Evolutionary conservation across 1,284 basidiomycete genomes (phyloP), one percentile per base, ranked within the genome.

Genomic region (Irpex lacteus): DNA sequence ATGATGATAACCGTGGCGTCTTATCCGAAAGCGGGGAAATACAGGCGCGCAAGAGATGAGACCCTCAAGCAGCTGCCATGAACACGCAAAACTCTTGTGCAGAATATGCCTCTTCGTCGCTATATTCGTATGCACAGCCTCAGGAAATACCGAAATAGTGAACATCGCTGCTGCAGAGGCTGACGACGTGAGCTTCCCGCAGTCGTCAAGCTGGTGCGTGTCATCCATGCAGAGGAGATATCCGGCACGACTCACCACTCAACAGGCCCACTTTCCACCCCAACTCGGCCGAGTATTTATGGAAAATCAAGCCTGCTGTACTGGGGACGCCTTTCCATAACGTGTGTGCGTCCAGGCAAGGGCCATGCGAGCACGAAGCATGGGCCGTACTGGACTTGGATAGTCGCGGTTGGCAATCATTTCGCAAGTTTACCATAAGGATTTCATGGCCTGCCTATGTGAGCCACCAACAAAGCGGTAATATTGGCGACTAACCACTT

Each of bases 361-460:
- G 47, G 1, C 61, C 70, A 21, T 88, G 85, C 66, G 77, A 78
- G 3, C 78, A 87, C 68, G 85, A 87, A 65, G 67, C 82, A 9
- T 90, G 88, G 87, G 62, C 86, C 21, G 68, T 74, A 8, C 78
- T 90, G 5, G 81, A 86, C 71, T 72, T 88, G 15, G 82, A 85
- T 68, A 72, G 76, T 64, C 66, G 69, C 1, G 63, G 63, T 4
- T 89, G 87, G 86, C 67, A 65, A 7, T 64, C 68, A 1, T 82
- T 82, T 69, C 68, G 75, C 21, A 80, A 81, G 50, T 90, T 86
- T 69, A 89, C 88, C 1, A 74, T 90, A 37, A 77, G 88, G 44
- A 65, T 88, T 15, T 90, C 89, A 40, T 90, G 85, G 84, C 81
- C 87, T 34, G 88, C 88, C 60, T 87, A 80, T 13, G 89, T 91